Conservation (phyloP, 352 stramenopile genomes). For the Aphanomyces stellatus region DNA sequence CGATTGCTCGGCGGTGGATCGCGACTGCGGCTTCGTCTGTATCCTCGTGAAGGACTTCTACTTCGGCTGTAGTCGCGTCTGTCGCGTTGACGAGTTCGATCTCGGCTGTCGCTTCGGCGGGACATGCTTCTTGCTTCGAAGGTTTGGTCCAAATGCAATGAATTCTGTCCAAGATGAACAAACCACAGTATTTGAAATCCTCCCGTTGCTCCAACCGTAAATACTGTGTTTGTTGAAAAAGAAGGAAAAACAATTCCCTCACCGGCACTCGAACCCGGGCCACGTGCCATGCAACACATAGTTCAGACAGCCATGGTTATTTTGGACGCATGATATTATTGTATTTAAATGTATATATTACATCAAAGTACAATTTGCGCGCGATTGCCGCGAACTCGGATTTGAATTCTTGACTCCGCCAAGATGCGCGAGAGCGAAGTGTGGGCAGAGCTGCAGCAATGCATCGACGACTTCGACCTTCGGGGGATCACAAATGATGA, state of each 20-base stretch:
- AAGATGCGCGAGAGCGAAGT: not conserved
- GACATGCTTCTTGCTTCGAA: no score
- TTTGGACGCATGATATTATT: no score
- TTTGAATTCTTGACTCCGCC: not conserved
- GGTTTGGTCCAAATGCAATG: no score
- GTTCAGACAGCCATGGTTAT: no score
- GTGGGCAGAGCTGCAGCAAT: not conserved
- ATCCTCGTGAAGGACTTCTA: not conserved
- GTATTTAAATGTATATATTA: no score
- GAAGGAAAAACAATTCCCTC: no score
- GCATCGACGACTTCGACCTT: not conserved
- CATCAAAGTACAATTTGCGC: no score
- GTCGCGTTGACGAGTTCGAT: not conserved
- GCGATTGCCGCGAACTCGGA: not conserved
- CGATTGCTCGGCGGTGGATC: slow-evolving; percentile 1
- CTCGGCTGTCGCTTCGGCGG: not conserved
- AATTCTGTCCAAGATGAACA: no score
- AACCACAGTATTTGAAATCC: no score
- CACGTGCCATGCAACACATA: no score
- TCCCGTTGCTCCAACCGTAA: no score
- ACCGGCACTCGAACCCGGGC: no score
- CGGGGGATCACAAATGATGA: not conserved
- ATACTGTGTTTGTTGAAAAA: not conserved
- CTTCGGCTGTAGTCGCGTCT: not conserved
- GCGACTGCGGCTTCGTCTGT: slow-evolving; percentile 8